A percentile compares a stretch with the other conserved stretches of the same genome.
Evolutionary conservation across 164 flowering plant species (phyloP).

Genomic region (Vitis vinifera): ASM3070453v1 NC_081812.1:375501-376000

Average conservation of each 20-base stretch:
- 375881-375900: too few relatives aligned
- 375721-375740: not conserved
- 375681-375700: not conserved
- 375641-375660: slow-evolving; percentile 68
- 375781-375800: too few relatives aligned
- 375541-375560: slow-evolving; percentile 89
- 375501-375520: slow-evolving; percentile 31
- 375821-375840: too few relatives aligned
- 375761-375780: too few relatives aligned
- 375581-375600: slow-evolving; percentile 99
- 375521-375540: slow-evolving; percentile 91
- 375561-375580: slow-evolving; percentile 95
- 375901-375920: too few relatives aligned
- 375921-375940: too few relatives aligned
- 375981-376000: too few relatives aligned
- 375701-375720: not conserved
- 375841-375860: too few relatives aligned
- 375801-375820: too few relatives aligned
- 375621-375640: slow-evolving; percentile 93
- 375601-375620: slow-evolving; percentile 99
- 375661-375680: not conserved
- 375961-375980: too few relatives aligned
- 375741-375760: not conserved
- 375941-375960: too few relatives aligned
- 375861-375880: too few relatives aligned